phyloP scores from a whole-genome alignment of 2,329 filamentous ascomycete genomes.

The Coniella lustricola region DNA sequence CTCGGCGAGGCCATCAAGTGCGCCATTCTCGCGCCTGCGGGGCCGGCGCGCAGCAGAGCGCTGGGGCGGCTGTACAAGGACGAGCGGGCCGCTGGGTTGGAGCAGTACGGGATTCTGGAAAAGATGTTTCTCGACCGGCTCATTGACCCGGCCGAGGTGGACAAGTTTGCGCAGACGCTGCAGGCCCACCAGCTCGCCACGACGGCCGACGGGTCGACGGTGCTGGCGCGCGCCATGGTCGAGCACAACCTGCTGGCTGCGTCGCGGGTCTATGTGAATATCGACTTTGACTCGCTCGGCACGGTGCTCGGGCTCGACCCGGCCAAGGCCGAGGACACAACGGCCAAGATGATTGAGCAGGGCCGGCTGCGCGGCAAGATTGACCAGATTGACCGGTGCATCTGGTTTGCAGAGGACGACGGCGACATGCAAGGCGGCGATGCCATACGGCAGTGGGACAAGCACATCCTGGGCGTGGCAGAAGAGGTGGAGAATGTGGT shows the following conservation, averaged over 20 bases:
- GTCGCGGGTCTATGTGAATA: conserved; percentile 73
- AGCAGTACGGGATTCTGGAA: conserved; percentile 83
- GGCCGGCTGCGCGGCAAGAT: conserved; percentile 81
- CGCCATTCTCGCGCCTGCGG: conserved; percentile 85
- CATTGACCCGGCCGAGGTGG: conserved; percentile 73
- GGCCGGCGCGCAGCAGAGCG: conserved; percentile 71
- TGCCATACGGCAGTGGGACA: conserved; percentile 81
- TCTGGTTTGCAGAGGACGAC: conserved; percentile 69
- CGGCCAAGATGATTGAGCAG: conserved; percentile 93
- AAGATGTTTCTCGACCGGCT: conserved; percentile 96
- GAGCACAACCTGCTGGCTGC: conserved; percentile 92
- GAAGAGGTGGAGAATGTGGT: conserved; percentile 87
- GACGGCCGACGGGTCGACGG: conserved; percentile 85
- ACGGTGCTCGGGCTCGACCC: conserved; percentile 69
- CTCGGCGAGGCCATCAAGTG: conserved; percentile 85
- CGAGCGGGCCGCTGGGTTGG: conserved; percentile 67
- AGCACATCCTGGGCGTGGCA: conserved; percentile 75
- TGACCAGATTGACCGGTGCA: conserved; percentile 83
- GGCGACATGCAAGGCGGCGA: conserved; percentile 58
- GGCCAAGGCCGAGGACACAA: conserved; percentile 82
- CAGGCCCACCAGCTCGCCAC: conserved; percentile 83
- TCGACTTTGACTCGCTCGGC: conserved; percentile 68
- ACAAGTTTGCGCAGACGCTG: conserved; percentile 73
- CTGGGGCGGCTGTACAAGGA: conserved; percentile 89
- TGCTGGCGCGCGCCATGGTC: conserved; percentile 85